Percentiles rank a stretch among this genome's conserved stretches.
Conservation (phyloP, 2,329 filamentous ascomycete genomes). For the Sarocladium strictum region DNA sequence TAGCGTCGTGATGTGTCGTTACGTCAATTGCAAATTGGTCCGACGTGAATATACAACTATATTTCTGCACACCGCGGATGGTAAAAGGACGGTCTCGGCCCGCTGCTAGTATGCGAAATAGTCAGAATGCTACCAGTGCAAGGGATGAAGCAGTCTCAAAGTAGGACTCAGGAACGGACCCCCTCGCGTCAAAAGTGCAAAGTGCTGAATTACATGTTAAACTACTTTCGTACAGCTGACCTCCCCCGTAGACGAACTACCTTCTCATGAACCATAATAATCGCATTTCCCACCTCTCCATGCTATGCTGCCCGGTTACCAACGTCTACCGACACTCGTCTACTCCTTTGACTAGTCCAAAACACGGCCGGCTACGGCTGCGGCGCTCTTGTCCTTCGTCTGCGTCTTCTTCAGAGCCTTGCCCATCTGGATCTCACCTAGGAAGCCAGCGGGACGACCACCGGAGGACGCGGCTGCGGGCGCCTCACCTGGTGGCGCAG, state of each 20-base stretch:
- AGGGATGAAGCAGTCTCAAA: constrained; percentile 1
- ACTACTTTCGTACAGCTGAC: not conserved
- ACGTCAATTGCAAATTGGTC: too few species aligned
- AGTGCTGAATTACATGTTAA: not conserved
- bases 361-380: constrained; percentile 72
- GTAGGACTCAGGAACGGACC: not conserved
- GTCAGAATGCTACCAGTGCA: not conserved
- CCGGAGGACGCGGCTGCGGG: constrained; percentile 36
- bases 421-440: constrained; percentile 80
- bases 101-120: not conserved
- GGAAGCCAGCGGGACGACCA: constrained; percentile 55
- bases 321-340: not conserved
- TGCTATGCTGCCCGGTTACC: not conserved
- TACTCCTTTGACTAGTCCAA: constrained; percentile 35
- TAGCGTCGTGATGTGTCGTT: not conserved
- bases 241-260: not conserved
- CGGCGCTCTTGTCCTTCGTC: constrained; percentile 78
- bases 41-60: too few species aligned
- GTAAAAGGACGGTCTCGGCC: not conserved
- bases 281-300: not conserved
- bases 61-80: not conserved
- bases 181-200: not conserved
- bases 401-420: constrained; percentile 76
- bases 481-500: constrained; percentile 37
- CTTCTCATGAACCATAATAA: not conserved